Evolutionary conservation across 495 filamentous ascomycete genomes (phyloP), one percentile per base, ranked within the genome.

Genomic region (Penicillium ochrochloron): DNA sequence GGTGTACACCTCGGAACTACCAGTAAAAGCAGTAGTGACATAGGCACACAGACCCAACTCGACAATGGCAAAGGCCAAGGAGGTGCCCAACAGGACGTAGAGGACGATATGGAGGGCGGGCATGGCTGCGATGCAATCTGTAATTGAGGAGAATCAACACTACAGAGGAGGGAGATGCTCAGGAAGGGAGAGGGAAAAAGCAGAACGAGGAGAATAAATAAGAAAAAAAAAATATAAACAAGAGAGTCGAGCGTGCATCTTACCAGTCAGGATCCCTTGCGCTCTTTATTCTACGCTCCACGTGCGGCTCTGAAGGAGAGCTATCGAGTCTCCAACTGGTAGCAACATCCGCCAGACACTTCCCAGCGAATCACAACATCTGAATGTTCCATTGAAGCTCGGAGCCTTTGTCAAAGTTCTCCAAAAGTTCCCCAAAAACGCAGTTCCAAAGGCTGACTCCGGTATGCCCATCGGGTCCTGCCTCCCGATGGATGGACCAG

Each of bases 21-120:
- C 66, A 10, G n/a, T 19, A 14, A 25, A 72, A 25, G 37, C 15
- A 7, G 60, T 53, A 17, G 63, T 42, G 6, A 63, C 53, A 65
- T 69, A 73, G 19, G 66, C 73, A 4, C 57, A 46, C 5, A 77
- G 48, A 12, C 73, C 75, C 33, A 77, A 66, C 52, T 77, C 73
- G 9, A 75, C 29, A 19, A 74, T 61, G 3, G 71, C 62, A 56
- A 74, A 74, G 57, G 35, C 60, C 9, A 76, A 31, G 3, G 64
- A 62, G 0, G 66, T 69, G 52, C 66, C 63, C 57, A 74, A 59
- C 9, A 77, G 61, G 57, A 63, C 52, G 50, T 68, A 68, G 2
- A 77, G 61, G 33, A 65, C 53, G 52, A 73, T 73, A 61, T 74
- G 65, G 50, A 77, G 65, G 19, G 65, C 54, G 34, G 67, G 29